Base-by-base conservation (phyloP, 2,329 filamentous ascomycete species). In the Fusarium acutatum region DNA sequence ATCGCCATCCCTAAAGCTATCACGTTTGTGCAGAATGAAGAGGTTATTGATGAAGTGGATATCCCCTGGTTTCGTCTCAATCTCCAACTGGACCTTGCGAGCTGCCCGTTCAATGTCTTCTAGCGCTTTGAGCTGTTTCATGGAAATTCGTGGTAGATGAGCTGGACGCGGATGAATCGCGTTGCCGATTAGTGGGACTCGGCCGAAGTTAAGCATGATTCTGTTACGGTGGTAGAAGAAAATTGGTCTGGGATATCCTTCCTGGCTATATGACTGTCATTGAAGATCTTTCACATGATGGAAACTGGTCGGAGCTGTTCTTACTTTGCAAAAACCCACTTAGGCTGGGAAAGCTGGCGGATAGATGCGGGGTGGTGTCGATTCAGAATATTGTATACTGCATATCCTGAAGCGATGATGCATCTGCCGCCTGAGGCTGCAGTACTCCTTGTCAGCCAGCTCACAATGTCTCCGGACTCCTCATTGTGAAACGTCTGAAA, bases 351-450 rank as follows among this genome's bases (percentile, higher is more conserved):
- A 59, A 94, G 83, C 2, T 88, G 89, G 6, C 87, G 85, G 64
- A 94, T 86, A n/a, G 93, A 82, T 75, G 93, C 90, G 15, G 83
- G 50, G 3, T 37, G 10, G 3, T 22, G 7, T 28, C 24, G 83
- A 3, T 90, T 90, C n/a, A 94, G 84, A 30, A 90, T 85, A 61
- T 94, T 94, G 83, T 93, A 94, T 30, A 93, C 85, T 0, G 86
- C 87, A 80, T 91, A 88, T 10, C 86, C 87, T n/a, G 91, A 91
- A 4, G 91, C 86, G 58, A 93, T 86, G 75, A 91, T 88, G 77
- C 91, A 93, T 73, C 87, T 86, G 28, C 92, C 92, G n/a, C 92
- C 92, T 6, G 84, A 78, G 1, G 85, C 84, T 7, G 92, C 90
- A 17, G 88, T 87, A 74, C 85, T 88, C 44, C 91, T 84, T 2